Percentiles rank a stretch among this genome's conserved stretches.
Conservation (phyloP, 2,329 filamentous ascomycete genomes). For the Trichoderma citrinoviride region DNA sequence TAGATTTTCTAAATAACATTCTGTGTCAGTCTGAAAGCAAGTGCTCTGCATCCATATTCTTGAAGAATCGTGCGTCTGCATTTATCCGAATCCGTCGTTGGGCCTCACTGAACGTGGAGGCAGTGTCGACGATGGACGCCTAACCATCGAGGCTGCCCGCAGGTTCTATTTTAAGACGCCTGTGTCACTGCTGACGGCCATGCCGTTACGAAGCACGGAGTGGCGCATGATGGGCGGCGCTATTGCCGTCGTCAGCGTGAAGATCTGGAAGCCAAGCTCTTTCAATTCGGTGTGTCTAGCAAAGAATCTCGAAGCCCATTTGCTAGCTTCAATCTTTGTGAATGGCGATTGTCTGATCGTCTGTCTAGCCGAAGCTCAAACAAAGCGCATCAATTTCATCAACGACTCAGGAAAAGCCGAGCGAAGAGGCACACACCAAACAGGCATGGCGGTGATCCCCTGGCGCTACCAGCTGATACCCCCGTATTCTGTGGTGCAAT, state of each 20-base stretch:
- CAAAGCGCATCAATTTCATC: constrained; percentile 1
- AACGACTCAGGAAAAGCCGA: background rate
- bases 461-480: constrained; percentile 4
- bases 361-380: background rate
- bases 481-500: constrained; percentile 13
- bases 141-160: background rate
- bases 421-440: background rate
- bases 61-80: background rate
- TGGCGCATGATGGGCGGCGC: constrained; percentile 1
- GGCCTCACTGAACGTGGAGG: constrained; percentile 1
- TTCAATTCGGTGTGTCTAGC: background rate
- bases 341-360: background rate
- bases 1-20: background rate
- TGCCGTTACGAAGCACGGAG: constrained; percentile 5
- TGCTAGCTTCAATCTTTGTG: background rate
- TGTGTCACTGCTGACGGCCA: constrained; percentile 10
- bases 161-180: constrained; percentile 10
- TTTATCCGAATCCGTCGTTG: constrained; percentile 6
- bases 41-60: background rate
- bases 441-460: background rate
- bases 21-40: background rate
- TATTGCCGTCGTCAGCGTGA: constrained; percentile 1
- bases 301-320: background rate
- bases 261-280: background rate
- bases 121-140: constrained; percentile 1